phyloP scores from a whole-genome alignment of 1,139 yeast species.

The Ashbya aceris region DNA sequence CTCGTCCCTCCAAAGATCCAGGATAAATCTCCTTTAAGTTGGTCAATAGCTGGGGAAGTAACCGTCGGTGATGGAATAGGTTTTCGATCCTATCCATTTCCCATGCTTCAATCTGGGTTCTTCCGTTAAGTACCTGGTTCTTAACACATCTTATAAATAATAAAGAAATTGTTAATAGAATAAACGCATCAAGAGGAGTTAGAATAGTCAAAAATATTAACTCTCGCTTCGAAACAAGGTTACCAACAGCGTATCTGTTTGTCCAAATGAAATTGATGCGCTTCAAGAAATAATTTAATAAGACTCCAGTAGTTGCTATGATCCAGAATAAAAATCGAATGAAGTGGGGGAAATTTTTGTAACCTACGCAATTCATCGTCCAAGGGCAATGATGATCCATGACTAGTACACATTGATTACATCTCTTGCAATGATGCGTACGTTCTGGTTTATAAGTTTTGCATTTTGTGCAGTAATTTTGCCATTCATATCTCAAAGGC shows the following conservation, averaged over 20 bases:
- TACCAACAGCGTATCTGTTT: constrained; percentile 49
- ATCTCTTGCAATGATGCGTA: constrained; percentile 67
- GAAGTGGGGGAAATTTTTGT: constrained; percentile 72
- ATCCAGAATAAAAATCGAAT: constrained; percentile 70
- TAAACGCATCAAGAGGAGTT: constrained; percentile 49
- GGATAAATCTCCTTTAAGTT: constrained; percentile 18
- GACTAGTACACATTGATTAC: constrained; percentile 52
- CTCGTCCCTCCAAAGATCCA: constrained; percentile 7
- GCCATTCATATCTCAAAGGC: constrained; percentile 39
- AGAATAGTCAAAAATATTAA: constrained; percentile 48
- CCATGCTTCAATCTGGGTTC: constrained; percentile 90
- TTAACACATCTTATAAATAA: constrained; percentile 53
- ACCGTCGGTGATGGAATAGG: constrained; percentile 15
- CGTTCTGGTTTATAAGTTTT: constrained; percentile 61
- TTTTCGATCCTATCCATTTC: constrained; percentile 74
- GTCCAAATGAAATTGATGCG: constrained; percentile 42
- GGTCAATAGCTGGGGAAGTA: constrained; percentile 20
- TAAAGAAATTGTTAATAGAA: constrained; percentile 47
- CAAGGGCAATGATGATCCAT: constrained; percentile 92
- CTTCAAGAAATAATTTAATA: constrained; percentile 36
- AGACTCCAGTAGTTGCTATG: constrained; percentile 43
- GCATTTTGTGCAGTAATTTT: constrained; percentile 60
- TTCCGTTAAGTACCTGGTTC: constrained; percentile 54
- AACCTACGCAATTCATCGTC: constrained; percentile 82
- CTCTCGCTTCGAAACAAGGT: constrained; percentile 46